Conservation (phyloP, 495 filamentous ascomycete genomes). For the Glutinoglossum americanum region DNA sequence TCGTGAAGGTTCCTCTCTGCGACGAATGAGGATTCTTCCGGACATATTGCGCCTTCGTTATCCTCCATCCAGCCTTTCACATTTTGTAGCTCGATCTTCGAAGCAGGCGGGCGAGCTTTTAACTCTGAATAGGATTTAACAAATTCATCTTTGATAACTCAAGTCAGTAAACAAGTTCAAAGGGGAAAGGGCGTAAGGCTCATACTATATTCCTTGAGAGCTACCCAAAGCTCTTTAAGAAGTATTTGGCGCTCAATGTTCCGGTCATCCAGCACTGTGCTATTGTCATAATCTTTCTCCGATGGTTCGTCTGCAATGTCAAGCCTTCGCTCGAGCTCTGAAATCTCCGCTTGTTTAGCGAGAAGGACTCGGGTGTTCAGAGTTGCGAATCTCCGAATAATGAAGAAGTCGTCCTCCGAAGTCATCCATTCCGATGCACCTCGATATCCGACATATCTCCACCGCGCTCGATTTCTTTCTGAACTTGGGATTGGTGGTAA, state of each 20-base stretch:
- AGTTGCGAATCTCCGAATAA: conserved; percentile 16
- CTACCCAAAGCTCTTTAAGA: no score
- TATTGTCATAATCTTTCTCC: no score
- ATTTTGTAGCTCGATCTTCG: conserved; percentile 2
- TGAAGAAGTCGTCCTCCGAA: conserved; percentile 20
- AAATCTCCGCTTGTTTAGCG: conserved; percentile 13
- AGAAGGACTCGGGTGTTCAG: conserved; percentile 16
- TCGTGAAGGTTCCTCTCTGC: conserved; percentile 7
- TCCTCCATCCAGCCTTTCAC: background rate
- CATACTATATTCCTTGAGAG: no score
- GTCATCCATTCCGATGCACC: conserved; percentile 15
- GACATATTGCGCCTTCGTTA: conserved; percentile 9
- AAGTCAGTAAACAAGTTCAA: background rate
- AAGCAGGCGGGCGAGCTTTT: conserved; percentile 7
- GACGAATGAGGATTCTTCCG: conserved; percentile 12
- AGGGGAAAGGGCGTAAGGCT: no score
- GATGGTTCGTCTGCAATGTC: background rate
- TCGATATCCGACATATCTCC: conserved; percentile 20
- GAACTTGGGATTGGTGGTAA: no score
- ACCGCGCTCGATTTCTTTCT: no score
- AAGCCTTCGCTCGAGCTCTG: conserved; percentile 10
- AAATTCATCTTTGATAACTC: conserved; percentile 10
- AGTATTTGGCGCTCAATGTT: no score
- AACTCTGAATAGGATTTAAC: conserved; percentile 11
- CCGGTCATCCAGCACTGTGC: no score